Evolutionary conservation across 2,329 filamentous ascomycete species (phyloP), one percentile per base, ranked within the genome.

Genomic region (Paracoccidioides brasiliensis): DNA sequence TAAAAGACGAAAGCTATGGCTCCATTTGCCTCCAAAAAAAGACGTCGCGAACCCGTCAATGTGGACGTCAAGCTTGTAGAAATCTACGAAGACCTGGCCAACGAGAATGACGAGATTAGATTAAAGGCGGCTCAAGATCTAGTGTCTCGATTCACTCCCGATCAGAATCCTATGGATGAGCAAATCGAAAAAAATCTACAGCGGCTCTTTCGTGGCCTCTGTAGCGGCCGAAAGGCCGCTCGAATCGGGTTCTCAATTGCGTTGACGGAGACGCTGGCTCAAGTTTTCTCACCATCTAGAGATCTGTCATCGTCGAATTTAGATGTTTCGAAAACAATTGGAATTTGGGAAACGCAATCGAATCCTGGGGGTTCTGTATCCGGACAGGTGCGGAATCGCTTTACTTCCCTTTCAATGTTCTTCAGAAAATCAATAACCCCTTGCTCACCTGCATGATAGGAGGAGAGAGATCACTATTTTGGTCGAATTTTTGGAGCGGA

Each of bases 231-330:
- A 56, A 95, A 95, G 73, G 88, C 88, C 10, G 89, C 91, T 15
- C 80, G 93, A 32, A 74, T 93, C 52, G 93, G 93, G 3, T 96
- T 95, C 69, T 95, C 89, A 54, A 78, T 96, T 55, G 91, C 91
- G 0, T 74, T 97, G 61, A 86, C 90, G 0, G 90, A 96, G 70
- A 74, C 94, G 7, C 68, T 95, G 46, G 78, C 80, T 4, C 82
- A 91, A 64, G 72, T 90, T 4, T 86, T 86, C 64, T 80, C 64
- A 1, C 54, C 61, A 3, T 42, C 67, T 52, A 58, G 66, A 55
- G 60, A 66, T 59, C 45, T 55, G 52, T 15, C 52, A 56, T 55
- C 65, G 7, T 63, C 69, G 12, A 67, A 66, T 38, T 57, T 75
- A 37, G 68, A 64, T 54, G 65, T 78, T 10, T 62, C 69, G 2